Conservation (phyloP, 768 basidiomycete genomes). For the Hygrophoropsis aurantiaca region DNA sequence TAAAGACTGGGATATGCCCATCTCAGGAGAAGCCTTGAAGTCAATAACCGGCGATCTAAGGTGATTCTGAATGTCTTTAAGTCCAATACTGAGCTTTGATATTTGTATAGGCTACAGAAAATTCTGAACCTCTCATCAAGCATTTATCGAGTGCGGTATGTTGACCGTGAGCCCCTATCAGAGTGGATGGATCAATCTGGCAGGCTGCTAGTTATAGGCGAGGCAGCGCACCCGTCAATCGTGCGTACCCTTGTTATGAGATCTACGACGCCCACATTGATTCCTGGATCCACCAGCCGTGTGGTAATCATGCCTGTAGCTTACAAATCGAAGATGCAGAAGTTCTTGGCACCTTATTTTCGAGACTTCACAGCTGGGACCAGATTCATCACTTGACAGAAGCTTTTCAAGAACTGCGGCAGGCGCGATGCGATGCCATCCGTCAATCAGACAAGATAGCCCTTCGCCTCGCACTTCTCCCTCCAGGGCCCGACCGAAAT, state of each 20-base stretch:
- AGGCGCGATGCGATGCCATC: conserved; percentile 45
- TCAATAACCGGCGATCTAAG: conserved; percentile 37
- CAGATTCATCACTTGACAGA: conserved; percentile 51
- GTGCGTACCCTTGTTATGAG: conserved; percentile 26
- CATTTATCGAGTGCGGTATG: conserved; percentile 40
- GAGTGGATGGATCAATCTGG: conserved; percentile 52
- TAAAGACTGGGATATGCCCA: conserved; percentile 32
- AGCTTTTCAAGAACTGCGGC: conserved; percentile 62
- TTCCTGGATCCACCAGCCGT: conserved; percentile 38
- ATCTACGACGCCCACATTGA: not conserved
- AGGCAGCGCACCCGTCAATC: conserved; percentile 60
- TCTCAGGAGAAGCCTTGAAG: conserved; percentile 35
- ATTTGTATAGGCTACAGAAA: conserved; percentile 35
- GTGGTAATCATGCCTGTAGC: conserved; percentile 39
- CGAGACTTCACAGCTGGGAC: conserved; percentile 44
- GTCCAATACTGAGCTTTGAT: not conserved
- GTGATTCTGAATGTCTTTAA: conserved; percentile 22
- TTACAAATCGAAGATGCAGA: conserved; percentile 34
- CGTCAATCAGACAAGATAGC: conserved; percentile 46
- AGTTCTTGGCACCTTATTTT: conserved; percentile 33
- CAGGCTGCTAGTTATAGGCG: conserved; percentile 54
- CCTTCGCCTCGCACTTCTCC: conserved; percentile 40
- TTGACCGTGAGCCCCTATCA: conserved; percentile 40
- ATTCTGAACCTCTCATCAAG: conserved; percentile 33
- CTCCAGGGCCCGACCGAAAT: conserved; percentile 45